A percentile compares a stretch with the other conserved stretches of the same genome.
phyloP scores from a whole-genome alignment of 768 basidiomycete genomes.

The Mycena chlorophos region DNA sequence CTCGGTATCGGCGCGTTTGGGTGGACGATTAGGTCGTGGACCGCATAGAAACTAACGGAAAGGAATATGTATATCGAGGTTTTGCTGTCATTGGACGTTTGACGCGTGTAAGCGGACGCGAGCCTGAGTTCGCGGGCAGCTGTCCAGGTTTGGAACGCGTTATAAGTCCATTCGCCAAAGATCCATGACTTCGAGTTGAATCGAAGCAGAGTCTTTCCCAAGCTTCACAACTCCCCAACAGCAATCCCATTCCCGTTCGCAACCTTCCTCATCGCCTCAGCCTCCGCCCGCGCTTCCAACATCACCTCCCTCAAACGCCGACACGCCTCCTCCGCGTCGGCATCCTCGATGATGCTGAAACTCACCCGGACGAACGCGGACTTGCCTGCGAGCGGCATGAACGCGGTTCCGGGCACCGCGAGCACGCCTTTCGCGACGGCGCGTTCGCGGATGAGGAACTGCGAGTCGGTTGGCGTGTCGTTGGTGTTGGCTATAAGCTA shows the following conservation, averaged over 20 bases:
- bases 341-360: conserved; percentile 19
- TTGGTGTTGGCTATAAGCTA: neutral
- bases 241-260: neutral
- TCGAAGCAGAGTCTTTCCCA: no score
- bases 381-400: conserved; percentile 17
- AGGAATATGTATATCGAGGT: no score
- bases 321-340: conserved; percentile 17
- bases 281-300: conserved; percentile 15
- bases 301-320: conserved; percentile 16
- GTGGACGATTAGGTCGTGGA: conserved; percentile 7
- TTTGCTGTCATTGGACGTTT: no score
- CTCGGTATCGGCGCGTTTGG: conserved; percentile 9
- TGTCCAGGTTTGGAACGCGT: no score
- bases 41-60: no score
- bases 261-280: neutral
- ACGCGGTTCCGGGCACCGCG: conserved; percentile 18
- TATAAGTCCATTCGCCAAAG: no score
- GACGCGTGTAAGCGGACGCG: no score
- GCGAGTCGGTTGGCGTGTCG: neutral
- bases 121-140: no score
- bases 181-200: no score
- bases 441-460: conserved; percentile 9
- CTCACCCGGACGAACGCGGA: conserved; percentile 19
- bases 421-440: conserved; percentile 17
- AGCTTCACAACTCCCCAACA: no score